phyloP scores from a whole-genome alignment of 805 yeast genomes.

The Kazachstania psychrophila region DNA sequence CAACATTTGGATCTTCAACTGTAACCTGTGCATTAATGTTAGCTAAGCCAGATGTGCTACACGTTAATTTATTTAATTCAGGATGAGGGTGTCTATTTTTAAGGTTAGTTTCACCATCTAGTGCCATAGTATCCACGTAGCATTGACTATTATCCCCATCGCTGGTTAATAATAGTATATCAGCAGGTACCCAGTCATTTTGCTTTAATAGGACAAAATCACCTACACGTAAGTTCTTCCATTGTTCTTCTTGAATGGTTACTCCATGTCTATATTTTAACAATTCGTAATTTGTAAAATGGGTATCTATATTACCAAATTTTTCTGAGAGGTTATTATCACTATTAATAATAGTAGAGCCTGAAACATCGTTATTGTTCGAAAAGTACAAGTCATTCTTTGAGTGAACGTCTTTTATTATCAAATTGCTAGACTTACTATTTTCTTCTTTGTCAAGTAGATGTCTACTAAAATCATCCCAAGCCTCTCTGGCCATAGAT shows the following conservation, averaged over 20 bases:
- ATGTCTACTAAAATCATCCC: constrained; percentile 85
- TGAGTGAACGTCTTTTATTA: constrained; percentile 14
- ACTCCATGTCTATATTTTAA: constrained; percentile 18
- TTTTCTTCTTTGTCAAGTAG: constrained; percentile 80
- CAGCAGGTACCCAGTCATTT: constrained; percentile 95
- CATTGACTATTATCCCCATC: constrained; percentile 52
- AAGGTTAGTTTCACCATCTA: constrained; percentile 94
- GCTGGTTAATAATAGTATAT: constrained; percentile 62
- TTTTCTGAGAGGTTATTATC: background rate
- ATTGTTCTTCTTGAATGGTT: constrained; percentile 29
- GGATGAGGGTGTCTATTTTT: constrained; percentile 64
- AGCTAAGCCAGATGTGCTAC: constrained; percentile 42
- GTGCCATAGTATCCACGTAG: constrained; percentile 90
- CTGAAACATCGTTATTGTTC: background rate
- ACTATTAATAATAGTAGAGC: no score
- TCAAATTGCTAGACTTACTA: constrained; percentile 39
- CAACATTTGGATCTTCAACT: constrained; percentile 86
- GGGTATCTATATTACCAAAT: constrained; percentile 6
- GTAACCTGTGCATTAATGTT: constrained; percentile 46
- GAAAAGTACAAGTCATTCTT: background rate
- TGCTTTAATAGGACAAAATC: constrained; percentile 63
- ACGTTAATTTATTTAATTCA: constrained; percentile 45
- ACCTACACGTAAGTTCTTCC: constrained; percentile 86
- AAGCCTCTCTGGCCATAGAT: constrained; percentile 87
- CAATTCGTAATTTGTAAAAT: constrained; percentile 18